These are phyloP conservation scores for Abrus precatorius DNA, from an alignment of 306 rosid genomes.

Conservation along the genomic window DNA sequence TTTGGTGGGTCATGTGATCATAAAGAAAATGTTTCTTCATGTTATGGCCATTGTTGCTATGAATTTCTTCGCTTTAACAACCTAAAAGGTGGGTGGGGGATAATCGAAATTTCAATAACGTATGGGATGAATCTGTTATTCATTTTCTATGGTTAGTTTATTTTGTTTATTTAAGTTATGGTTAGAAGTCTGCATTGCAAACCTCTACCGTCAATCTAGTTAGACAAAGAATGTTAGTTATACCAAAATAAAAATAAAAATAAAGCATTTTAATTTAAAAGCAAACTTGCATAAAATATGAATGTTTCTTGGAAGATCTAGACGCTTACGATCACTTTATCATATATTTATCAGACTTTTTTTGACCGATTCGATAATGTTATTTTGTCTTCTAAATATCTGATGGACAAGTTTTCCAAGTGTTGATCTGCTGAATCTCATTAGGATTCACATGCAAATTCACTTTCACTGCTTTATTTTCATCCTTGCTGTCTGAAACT, in stretches of 20 bases:
- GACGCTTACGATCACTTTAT: not conserved
- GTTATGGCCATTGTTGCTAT: slow-evolving; percentile 29
- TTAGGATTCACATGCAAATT: slow-evolving; percentile 35
- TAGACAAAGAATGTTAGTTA: slow-evolving; percentile 17
- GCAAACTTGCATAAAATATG: not conserved
- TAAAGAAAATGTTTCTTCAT: slow-evolving; percentile 39
- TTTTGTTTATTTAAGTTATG: not conserved
- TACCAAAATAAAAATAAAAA: not conserved
- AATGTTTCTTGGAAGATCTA: slow-evolving; percentile 2
- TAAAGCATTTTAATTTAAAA: not conserved
- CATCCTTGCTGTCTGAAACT: not conserved
- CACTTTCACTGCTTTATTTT: not conserved
- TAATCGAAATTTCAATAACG: not conserved
- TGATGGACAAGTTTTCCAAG: not conserved
- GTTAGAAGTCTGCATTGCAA: not conserved
- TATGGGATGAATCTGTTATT: not conserved
- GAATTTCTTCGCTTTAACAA: slow-evolving; percentile 29
- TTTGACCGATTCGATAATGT: not conserved
- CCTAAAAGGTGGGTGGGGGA: not conserved
- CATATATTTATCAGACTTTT: not conserved
- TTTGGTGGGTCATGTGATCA: slow-evolving; percentile 33
- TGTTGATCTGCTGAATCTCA: slow-evolving; percentile 6
- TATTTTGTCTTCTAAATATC: not conserved
- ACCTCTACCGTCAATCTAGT: not conserved
- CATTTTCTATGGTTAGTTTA: not conserved